Conservation (phyloP, 2,329 filamentous ascomycete species). For the Neonectria hederae region DNA sequence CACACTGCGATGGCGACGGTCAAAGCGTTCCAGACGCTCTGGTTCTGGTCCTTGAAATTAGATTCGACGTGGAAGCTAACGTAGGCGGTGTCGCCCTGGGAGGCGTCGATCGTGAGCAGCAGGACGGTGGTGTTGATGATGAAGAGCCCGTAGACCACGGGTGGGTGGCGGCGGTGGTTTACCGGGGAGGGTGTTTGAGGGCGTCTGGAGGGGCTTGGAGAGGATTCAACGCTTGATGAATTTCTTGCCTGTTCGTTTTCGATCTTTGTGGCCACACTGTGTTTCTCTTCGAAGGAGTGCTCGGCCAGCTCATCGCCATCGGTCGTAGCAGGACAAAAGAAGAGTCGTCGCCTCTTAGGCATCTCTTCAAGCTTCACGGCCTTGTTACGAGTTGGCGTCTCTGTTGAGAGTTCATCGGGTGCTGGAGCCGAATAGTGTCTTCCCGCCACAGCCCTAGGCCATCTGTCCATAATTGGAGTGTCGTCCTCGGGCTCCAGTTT, state of each 20-base stretch:
- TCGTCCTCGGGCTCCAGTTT: conserved; percentile 34
- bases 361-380: conserved; percentile 25
- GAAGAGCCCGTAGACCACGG: conserved; percentile 57
- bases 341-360: conserved; percentile 22
- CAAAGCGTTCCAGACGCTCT: conserved; percentile 57
- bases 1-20: conserved; percentile 54
- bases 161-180: conserved; percentile 45
- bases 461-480: conserved; percentile 6
- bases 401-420: conserved; percentile 24
- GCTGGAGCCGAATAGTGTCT: conserved; percentile 2
- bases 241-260: not conserved
- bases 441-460: conserved; percentile 16
- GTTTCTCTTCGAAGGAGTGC: not conserved
- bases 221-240: not conserved
- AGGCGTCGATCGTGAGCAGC: conserved; percentile 52
- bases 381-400: conserved; percentile 9
- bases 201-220: not conserved
- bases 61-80: conserved; percentile 56
- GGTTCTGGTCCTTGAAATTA: conserved; percentile 50
- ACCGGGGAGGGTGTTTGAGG: conserved; percentile 20
- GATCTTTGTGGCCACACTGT: not conserved
- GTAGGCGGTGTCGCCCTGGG: conserved; percentile 47
- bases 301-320: conserved; percentile 25
- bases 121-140: conserved; percentile 52
- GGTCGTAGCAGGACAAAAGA: conserved; percentile 1